Evolutionary conservation across 371 early-diverging fungal species (phyloP).

Genomic region (Blastocladiella emersonii): DNA sequence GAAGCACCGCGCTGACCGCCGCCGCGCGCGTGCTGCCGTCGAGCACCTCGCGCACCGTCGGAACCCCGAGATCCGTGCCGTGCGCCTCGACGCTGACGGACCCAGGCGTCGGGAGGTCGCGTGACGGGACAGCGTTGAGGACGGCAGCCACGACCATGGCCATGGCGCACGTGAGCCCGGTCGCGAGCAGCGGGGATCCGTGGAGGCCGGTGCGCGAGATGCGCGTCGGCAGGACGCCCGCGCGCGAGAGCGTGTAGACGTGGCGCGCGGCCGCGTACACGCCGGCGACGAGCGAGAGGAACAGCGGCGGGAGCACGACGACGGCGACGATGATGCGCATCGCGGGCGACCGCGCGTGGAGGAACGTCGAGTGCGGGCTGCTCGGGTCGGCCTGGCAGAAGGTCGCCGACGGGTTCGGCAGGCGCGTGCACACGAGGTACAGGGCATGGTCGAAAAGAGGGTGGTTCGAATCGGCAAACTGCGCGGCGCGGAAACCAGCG

Average conservation of each 20-base stretch:
- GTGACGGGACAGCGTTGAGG: neutral
- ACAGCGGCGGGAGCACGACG: neutral
- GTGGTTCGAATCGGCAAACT: neutral
- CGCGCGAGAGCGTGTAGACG: neutral
- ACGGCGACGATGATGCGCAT: neutral
- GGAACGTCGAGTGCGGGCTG: too few species aligned
- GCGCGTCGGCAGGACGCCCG: neutral
- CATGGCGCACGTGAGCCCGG: neutral
- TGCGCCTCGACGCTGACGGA: too few species aligned
- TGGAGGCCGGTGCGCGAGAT: neutral
- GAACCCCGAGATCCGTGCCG: too few species aligned
- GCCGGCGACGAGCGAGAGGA: neutral
- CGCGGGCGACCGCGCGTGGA: too few species aligned
- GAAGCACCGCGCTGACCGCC: too few species aligned
- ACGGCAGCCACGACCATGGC: neutral
- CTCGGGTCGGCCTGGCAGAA: too few species aligned
- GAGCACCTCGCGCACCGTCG: too few species aligned
- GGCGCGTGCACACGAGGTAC: neutral
- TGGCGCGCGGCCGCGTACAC: neutral
- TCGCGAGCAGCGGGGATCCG: neutral
- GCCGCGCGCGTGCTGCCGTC: too few species aligned
- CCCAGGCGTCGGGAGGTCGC: too few species aligned
- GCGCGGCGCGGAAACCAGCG: too few species aligned
- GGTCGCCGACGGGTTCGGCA: too few species aligned
- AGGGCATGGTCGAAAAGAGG: neutral